phyloP scores from a whole-genome alignment of 2,329 filamentous ascomycete genomes.

The Drechslera avenae region DNA sequence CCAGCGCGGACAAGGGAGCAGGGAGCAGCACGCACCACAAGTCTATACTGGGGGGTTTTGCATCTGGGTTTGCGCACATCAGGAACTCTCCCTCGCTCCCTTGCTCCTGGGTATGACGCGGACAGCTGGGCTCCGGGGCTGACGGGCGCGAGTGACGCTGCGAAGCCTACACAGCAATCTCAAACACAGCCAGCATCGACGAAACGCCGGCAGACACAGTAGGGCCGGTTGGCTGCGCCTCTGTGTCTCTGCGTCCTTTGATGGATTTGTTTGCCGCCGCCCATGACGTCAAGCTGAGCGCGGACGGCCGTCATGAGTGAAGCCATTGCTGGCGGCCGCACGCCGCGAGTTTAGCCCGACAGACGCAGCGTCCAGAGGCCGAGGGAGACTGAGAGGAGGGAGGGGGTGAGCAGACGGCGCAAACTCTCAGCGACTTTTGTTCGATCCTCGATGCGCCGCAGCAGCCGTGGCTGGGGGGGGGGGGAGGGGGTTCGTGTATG shows the following conservation, averaged over 20 bases:
- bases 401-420: no score
- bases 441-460: constrained; percentile 25
- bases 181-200: constrained; percentile 9
- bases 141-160: constrained; percentile 9
- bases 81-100: constrained; percentile 1
- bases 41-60: constrained; percentile 2
- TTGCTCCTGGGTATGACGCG: background rate
- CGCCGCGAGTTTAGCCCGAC: background rate
- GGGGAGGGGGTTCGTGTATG: background rate
- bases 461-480: background rate
- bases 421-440: no score
- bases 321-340: constrained; percentile 5
- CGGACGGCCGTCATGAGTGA: background rate
- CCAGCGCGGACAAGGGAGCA: background rate
- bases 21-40: constrained; percentile 4
- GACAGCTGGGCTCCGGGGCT: constrained; percentile 3
- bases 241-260: no score
- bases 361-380: no score
- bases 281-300: constrained; percentile 1
- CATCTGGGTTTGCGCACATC: background rate
- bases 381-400: no score
- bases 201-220: constrained; percentile 15
- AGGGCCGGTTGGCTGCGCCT: constrained; percentile 13
- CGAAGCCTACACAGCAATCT: constrained; percentile 12
- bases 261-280: background rate